Percentiles rank a stretch among this genome's conserved stretches.
Evolutionary conservation across 208 protist species (phyloP).

Genomic region (Leishmania turanica): DNA sequence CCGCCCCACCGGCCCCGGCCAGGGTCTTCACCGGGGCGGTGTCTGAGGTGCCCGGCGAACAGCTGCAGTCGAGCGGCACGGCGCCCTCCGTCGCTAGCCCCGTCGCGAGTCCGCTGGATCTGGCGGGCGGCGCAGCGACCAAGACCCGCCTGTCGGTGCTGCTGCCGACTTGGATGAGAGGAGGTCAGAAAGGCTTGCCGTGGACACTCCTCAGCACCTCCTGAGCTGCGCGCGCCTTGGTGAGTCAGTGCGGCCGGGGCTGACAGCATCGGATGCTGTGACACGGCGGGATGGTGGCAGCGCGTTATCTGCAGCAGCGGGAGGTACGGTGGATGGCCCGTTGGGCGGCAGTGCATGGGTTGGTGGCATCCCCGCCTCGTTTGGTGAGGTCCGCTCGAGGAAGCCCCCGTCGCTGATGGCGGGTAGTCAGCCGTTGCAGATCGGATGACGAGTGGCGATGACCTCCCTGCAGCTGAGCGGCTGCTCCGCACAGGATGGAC

Average conservation of each 20-base stretch:
- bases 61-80: constrained; percentile 17
- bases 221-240: constrained; percentile 19
- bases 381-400: background rate
- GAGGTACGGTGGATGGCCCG: background rate
- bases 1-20: constrained; percentile 24
- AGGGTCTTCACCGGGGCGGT: constrained; percentile 37
- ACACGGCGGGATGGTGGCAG: background rate
- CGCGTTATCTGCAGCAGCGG: background rate
- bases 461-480: background rate
- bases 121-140: background rate
- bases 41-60: constrained; percentile 33
- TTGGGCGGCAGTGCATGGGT: background rate
- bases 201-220: constrained; percentile 13
- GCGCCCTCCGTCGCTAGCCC: background rate
- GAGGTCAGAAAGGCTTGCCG: constrained; percentile 14
- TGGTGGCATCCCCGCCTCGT: background rate
- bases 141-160: background rate
- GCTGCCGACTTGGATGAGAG: constrained; percentile 15
- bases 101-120: constrained; percentile 3
- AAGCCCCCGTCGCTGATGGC: too few relatives aligned
- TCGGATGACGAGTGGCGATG: background rate
- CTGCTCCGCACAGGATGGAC: background rate
- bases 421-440: too few relatives aligned
- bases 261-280: constrained; percentile 4
- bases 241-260: constrained; percentile 19